Evolutionary conservation across 1,284 basidiomycete species (phyloP), one percentile per base, ranked within the genome.

Genomic region (Puccinia polysora): DNA sequence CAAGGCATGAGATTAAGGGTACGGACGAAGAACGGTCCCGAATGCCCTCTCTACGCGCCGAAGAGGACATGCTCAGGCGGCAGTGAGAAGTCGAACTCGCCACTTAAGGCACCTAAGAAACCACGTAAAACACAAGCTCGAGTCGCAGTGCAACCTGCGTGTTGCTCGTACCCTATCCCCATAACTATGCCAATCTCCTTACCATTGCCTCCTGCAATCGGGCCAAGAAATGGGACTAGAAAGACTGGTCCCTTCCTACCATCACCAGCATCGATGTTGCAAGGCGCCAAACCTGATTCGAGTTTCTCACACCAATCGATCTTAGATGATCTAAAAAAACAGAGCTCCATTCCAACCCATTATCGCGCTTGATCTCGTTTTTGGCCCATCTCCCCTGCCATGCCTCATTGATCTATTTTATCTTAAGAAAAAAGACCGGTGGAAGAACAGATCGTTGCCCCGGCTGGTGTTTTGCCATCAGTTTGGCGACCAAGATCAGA

Each of bases 1-100:
- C 65, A 67, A 56, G 65, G 65, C 34, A 30, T 67, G 15, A 20
- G 65, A 28, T 36, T 67, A 32, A 40, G 65, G 28, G 36, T 67
- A 40, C 23, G 65, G 15, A 38, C 49, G 7, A 65, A 53, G 15
- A 65, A 40, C 36, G 15, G 56, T 34, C 10, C 5, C n/a, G 5
- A 36, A 20, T 40, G 36, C 30, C 18, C 28, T 38, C 15, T 23
- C 38, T 25, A 59, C 20, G 56, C n/a, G 28, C 4, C n/a, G 20
- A 59, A 59, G 20, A 59, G 36, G 28, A 59, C n/a, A 25, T 2
- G n/a, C 14, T 20, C 36, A n/a, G 36, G 28, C 56, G 36, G 43
- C 2, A 12, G 56, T 25, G 56, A 40, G 8, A 38, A 59, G 56
- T 20, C n/a, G 10, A 5, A 2, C 36, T 23, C 56, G 5, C 36